Evolutionary conservation across 345 rosid genomes (phyloP), one percentile per base, ranked within the genome.

Genomic region (Carallia brachiata): DNA sequence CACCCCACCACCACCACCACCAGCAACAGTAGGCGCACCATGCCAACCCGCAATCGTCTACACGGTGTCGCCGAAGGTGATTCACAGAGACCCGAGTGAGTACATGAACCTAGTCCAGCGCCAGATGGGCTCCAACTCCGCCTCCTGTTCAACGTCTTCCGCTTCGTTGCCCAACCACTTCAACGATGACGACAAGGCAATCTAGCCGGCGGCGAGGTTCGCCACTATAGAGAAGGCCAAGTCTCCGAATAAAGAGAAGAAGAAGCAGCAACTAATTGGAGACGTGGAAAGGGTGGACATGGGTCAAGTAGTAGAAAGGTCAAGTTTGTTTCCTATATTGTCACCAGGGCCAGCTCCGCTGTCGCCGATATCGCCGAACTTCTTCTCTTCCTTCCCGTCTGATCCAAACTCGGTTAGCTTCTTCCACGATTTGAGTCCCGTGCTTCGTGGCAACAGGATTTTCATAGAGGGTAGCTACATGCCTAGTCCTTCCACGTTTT

Each of bases 61-160:
- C 84, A 85, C 95, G 1, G 86, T 87, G 44, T 89, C 98, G 4
- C 97, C 98, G 0, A 93, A 85, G 78, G 86, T 93, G 52, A 90
- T 93, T 65, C 97, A 93, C 77, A 90, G 93, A 8, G 84, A 84
- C 66, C 97, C 98, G 19, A 81, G 75, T 52, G 89, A 93, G 39
- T 93, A 90, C 87, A 93, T 87, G 97, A 75, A 65, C 64, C 83
- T 93, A 23, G 98, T 93, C 15, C 97, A 93, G 76, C 90, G 97
- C 39, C 97, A 91, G 55, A 93, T 97, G 13, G 98, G 98, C 7
- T 69, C 86, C 1, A 52, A 85, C 9, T 78, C 92, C 8, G 17
- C 78, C 6, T 16, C 81, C 4, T 18, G 79, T 1, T 53, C 80
- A 4, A 27, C 74, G 0, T 16, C 55, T 1, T 27, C 61, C 40